Evolutionary conservation across 352 stramenopile genomes (phyloP).

Genomic region (Phytophthora boehmeriae): DNA sequence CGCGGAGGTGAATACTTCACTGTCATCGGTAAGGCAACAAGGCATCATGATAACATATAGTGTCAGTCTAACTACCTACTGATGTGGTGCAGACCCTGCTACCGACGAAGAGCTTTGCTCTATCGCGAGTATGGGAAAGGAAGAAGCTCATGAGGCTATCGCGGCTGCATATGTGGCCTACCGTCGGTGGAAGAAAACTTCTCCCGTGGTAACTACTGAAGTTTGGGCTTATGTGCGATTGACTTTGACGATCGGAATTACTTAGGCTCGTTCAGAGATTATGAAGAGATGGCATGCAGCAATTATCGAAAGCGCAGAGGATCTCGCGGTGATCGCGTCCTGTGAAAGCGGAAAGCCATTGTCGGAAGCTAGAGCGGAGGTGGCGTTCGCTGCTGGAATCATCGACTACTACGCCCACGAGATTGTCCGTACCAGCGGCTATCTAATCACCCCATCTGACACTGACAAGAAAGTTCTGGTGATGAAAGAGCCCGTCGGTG

Average conservation of each 20-base stretch:
- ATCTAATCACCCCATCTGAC: conserved; percentile 57
- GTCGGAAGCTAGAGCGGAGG: conserved; percentile 90
- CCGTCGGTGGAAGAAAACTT: conserved; percentile 59
- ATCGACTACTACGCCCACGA: conserved; percentile 96
- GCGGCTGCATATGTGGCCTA: conserved; percentile 57
- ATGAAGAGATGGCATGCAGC: conserved; percentile 70
- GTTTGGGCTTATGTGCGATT: neutral
- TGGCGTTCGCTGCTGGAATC: conserved; percentile 92
- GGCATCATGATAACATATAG: neutral
- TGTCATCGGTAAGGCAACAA: conserved; percentile 36
- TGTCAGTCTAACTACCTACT: neutral
- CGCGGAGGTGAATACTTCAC: conserved; percentile 40
- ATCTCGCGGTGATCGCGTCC: conserved; percentile 91
- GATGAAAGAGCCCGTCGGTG: conserved; percentile 91
- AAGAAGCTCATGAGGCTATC: conserved; percentile 66
- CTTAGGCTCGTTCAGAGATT: conserved; percentile 36
- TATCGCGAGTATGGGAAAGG: conserved; percentile 59
- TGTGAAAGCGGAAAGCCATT: conserved; percentile 96
- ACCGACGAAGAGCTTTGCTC: conserved; percentile 55
- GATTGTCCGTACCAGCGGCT: conserved; percentile 78
- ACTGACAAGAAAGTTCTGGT: conserved; percentile 64
- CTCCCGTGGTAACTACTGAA: conserved; percentile 29
- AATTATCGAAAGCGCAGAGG: conserved; percentile 59
- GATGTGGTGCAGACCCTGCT: conserved; percentile 41
- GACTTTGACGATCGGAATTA: neutral